A percentile compares a stretch with the other conserved stretches of the same genome.
Evolutionary conservation across 305 asterid genomes (phyloP).

Genomic region (Fraxinus latifolia): DNA sequence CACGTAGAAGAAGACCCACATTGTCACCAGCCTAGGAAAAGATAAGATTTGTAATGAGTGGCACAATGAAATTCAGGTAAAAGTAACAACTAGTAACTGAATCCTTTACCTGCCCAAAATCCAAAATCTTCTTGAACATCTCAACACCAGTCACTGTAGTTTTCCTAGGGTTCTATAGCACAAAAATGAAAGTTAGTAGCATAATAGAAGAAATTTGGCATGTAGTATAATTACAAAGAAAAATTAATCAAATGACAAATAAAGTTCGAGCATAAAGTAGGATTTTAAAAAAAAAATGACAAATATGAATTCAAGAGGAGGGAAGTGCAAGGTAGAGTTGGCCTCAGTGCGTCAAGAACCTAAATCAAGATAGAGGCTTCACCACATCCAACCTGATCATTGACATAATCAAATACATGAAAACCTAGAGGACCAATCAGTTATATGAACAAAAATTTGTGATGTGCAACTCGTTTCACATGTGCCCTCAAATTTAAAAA

Average conservation of each 20-base stretch:
- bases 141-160: conserved; percentile 94
- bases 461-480: not conserved
- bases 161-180: conserved; percentile 66
- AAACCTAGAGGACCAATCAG: not conserved
- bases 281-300: not conserved
- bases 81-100: not conserved
- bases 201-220: conserved; percentile 12
- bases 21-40: conserved; percentile 90
- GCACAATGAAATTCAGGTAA: not conserved
- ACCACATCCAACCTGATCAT: not conserved
- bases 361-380: not conserved
- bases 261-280: not conserved
- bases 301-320: not conserved
- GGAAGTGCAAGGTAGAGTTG: conserved; percentile 3
- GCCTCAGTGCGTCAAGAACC: not conserved
- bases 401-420: not conserved
- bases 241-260: not conserved
- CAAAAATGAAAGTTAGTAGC: conserved; percentile 10
- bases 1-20: conserved; percentile 95
- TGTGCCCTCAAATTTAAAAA: not conserved
- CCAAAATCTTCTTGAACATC: conserved; percentile 96
- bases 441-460: not conserved
- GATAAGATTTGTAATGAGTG: conserved; percentile 12
- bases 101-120: conserved; percentile 72
- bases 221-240: not conserved